Percentiles rank a stretch among this genome's conserved stretches.
These are phyloP conservation scores for Pythium coloratum DNA, from an alignment of 352 stramenopile species.

Conservation along the genomic window DNA sequence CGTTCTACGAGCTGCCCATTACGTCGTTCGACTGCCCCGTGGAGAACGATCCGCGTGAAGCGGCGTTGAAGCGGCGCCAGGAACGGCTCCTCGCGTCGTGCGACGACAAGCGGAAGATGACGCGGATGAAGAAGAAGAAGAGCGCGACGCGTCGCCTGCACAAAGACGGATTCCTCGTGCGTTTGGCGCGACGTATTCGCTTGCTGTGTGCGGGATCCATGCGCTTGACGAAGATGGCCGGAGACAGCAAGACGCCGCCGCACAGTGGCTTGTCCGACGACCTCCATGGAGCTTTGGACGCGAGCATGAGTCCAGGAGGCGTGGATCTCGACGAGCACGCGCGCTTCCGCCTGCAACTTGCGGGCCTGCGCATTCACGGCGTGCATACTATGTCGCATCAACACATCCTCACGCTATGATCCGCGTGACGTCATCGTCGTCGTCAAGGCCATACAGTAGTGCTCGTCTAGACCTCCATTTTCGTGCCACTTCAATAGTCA, in stretches of 20 bases:
- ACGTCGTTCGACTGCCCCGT: slow-evolving; percentile 21
- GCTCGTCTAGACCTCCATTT: slow-evolving; percentile 5
- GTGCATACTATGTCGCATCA: neutral
- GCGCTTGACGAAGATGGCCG: neutral
- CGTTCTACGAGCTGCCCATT: slow-evolving; percentile 29
- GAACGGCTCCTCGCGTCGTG: neutral
- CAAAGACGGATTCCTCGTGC: slow-evolving; percentile 2
- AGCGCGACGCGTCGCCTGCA: neutral
- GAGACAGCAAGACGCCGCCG: neutral
- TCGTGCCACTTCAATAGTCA: slow-evolving; percentile 19
- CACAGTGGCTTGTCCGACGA: slow-evolving; percentile 4
- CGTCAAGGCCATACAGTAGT: neutral
- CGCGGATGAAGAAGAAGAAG: neutral
- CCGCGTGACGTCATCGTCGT: neutral
- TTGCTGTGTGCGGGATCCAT: neutral
- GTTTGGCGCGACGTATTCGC: slow-evolving; percentile 4
- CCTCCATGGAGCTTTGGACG: neutral
- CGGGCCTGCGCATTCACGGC: slow-evolving; percentile 18
- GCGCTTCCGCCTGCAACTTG: slow-evolving; percentile 26
- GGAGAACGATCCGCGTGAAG: slow-evolving; percentile 23
- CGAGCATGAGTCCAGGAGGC: neutral
- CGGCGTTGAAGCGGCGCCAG: neutral
- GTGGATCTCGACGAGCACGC: slow-evolving; percentile 20
- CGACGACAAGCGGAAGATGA: neutral
- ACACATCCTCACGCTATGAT: slow-evolving; percentile 4